Base-by-base conservation (phyloP, 164 flowering plant species). In the Nelumbo lutea region DNA sequence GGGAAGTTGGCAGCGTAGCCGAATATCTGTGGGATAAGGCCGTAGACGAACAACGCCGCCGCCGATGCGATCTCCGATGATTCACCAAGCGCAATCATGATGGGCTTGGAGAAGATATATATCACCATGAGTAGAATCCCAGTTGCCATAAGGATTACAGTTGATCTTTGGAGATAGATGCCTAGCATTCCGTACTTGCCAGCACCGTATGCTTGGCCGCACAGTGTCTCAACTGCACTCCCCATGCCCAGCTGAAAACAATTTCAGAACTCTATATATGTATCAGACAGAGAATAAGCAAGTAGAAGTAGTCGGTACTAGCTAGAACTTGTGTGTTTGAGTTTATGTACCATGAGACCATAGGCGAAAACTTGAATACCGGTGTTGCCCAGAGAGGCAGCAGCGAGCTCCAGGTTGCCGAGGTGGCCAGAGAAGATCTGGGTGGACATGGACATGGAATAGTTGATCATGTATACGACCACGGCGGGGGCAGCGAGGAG, bases 1-100 rank as follows among this genome's bases (percentile, higher is more conserved):
- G 93, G 93, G 73, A 88, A 88, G 71, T 86, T 88, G 10, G 66
- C 44, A 5, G 93, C 87, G 72, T 88, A 86, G 9, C 90, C 90
- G 55, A 88, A 86, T 11, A 86, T 79, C 64, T 88, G 93, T 0
- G 93, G 93, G 72, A 88, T 88, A 2, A 88, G 82, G 10, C 93
- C 90, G 61, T 80, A 82, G 5, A 86, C 87, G 65, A 85, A 88
- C 3, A 82, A 14, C 10, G 88, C 76, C 0, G 93, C 89, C 0
- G 82, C 82, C 0, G 83, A 67, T 3, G 93, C 88, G 14, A 88
- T 79, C 1, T 43, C 6, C 4, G 75, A 1, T 6, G 89, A 75
- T 69, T 88, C 78, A 5, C 90, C 88, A 2, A 88, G 83, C 27
- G 78, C 38, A 15, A 88, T 52, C n/a, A 88, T 66, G 27, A 88